Base-by-base conservation (phyloP, 345 rosid genomes). In the Gossypioides kirkii region DNA sequence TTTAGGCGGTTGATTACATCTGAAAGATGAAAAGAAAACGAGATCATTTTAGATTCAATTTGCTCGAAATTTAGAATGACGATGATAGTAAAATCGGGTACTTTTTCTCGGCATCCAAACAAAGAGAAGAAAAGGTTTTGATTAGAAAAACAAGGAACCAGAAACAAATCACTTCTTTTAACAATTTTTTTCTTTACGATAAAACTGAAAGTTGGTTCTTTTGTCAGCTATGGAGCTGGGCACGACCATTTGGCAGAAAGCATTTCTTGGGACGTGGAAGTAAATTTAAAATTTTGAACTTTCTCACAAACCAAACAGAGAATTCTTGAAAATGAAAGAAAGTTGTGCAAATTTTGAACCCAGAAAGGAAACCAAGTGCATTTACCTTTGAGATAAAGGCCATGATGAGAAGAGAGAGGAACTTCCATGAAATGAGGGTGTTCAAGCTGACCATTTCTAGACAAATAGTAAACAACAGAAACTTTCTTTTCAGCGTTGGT, bases 381-480 rank as follows among this genome's bases (percentile, higher is more conserved):
- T 2, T 60, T 83, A 94, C 97, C 98, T 83, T 74, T 81, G 80
- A 94, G 98, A 69, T 78, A 87, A 79, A 92, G 98, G 61, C 95
- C 97, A 4, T 90, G 86, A 52, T 77, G 63, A 28, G 97, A 89
- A 55, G 91, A 82, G 63, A 94, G 89, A 55, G 95, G 82, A 70
- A 92, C 97, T 77, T 94, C 98, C 83, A 92, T 90, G 87, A 92
- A 92, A 87, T 92, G 98, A n/a, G 98, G 98, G 75, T 94, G 98
- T 73, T 94, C 98, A 26, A 94, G 97, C 78, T 89, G 97, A 69
- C 98, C 98, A 74, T 88, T 90, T 54, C 97, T 86, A 74, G 84
- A 89, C 63, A 94, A 86, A 72, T 94, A 94, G 74, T 94, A 94
- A 20, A 94, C 89, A 46, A 94, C 98, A 54, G 94, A 80, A 58